Evolutionary conservation across 768 basidiomycete species (phyloP).

Genomic region (Suillus fuscotomentosus): DNA sequence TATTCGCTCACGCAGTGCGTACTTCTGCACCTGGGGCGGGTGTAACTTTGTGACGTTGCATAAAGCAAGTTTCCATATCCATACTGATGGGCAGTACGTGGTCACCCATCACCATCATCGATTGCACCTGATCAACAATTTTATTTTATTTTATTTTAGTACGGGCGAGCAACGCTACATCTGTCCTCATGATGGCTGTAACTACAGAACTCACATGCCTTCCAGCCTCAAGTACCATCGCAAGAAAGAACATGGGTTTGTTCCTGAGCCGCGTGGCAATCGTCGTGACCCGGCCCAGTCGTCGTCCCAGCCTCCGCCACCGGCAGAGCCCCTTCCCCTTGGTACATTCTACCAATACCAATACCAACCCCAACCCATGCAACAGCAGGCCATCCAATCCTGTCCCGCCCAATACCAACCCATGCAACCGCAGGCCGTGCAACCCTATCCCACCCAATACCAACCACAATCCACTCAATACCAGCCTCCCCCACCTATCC

Average conservation of each 20-base stretch:
- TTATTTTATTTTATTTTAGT: slow-evolving; percentile 8
- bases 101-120: too few species aligned
- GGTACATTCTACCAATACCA: too few species aligned
- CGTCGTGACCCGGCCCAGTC: background rate
- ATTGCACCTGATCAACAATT: background rate
- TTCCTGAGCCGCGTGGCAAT: slow-evolving; percentile 10
- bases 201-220: slow-evolving; percentile 22
- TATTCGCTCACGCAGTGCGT: background rate
- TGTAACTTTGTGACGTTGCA: slow-evolving; percentile 10
- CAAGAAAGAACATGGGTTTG: slow-evolving; percentile 18
- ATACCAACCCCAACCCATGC: too few species aligned
- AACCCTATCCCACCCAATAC: too few species aligned
- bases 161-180: slow-evolving; percentile 17
- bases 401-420: too few species aligned
- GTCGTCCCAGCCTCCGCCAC: too few species aligned
- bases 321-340: too few species aligned
- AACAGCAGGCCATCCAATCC: too few species aligned
- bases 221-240: slow-evolving; percentile 23
- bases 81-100: slow-evolving; percentile 19
- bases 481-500: too few species aligned
- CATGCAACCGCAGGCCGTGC: too few species aligned
- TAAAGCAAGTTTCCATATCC: slow-evolving; percentile 4
- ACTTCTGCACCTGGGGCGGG: slow-evolving; percentile 10
- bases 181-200: slow-evolving; percentile 7
- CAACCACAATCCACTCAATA: background rate